Evolutionary conservation across 306 rosid genomes (phyloP).

Genomic region (Prunus salicina): DNA sequence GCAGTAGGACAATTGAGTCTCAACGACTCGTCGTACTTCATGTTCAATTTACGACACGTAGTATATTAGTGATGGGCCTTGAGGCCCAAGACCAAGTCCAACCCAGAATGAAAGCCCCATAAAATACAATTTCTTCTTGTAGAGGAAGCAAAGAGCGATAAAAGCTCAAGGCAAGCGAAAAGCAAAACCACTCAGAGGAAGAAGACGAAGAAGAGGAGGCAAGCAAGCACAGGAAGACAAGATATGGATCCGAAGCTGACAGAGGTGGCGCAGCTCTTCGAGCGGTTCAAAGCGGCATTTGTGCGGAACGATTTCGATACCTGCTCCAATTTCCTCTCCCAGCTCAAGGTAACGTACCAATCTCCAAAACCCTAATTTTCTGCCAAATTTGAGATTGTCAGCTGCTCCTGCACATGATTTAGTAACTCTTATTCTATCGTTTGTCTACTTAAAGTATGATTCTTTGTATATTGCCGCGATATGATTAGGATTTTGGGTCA

Average conservation of each 20-base stretch:
- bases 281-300: slow-evolving; percentile 76
- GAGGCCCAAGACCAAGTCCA: not conserved
- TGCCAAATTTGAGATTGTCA: not conserved
- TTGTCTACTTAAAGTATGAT: not conserved
- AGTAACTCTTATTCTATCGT: not conserved
- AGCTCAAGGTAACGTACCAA: slow-evolving; percentile 61
- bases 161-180: not conserved
- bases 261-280: slow-evolving; percentile 71
- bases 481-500: not conserved
- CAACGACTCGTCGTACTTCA: not conserved
- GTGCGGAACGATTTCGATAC: slow-evolving; percentile 56
- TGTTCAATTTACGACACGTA: not conserved
- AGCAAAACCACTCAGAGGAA: slow-evolving; percentile 10
- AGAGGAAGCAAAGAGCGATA: slow-evolving; percentile 8
- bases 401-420: not conserved
- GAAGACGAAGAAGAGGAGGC: not conserved
- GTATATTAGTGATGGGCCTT: not conserved
- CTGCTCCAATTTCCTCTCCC: slow-evolving; percentile 49
- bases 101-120: not conserved
- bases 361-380: slow-evolving; percentile 38
- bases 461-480: not conserved
- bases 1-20: not conserved
- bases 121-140: slow-evolving; percentile 26
- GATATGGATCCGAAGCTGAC: slow-evolving; percentile 77
- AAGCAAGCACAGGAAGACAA: not conserved